Conservation (phyloP, 2,329 filamentous ascomycete genomes). For the Pseudogymnoascus sp. region DNA sequence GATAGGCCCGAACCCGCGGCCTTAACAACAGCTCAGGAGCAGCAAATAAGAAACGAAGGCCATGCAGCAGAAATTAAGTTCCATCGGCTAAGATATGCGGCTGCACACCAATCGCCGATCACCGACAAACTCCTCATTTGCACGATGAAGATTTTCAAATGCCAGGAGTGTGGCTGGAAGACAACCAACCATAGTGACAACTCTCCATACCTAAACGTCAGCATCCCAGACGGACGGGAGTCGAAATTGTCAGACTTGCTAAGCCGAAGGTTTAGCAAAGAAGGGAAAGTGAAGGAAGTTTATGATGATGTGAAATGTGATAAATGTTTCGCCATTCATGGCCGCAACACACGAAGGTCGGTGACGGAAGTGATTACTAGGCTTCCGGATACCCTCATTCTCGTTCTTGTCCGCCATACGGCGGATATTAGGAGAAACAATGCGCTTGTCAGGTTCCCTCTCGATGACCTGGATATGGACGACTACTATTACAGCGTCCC, state of each 20-base stretch:
- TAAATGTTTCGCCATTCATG: slow-evolving; percentile 13
- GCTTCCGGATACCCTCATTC: slow-evolving; percentile 31
- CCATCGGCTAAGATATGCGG: slow-evolving; percentile 3
- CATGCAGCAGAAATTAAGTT: background rate
- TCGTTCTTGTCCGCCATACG: slow-evolving; percentile 59
- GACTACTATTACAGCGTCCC: slow-evolving; percentile 39
- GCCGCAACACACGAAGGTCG: slow-evolving; percentile 17
- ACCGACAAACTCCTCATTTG: background rate
- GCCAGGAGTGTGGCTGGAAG: slow-evolving; percentile 38
- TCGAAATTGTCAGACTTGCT: background rate
- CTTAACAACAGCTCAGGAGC: slow-evolving; percentile 35
- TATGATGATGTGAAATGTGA: slow-evolving; percentile 33
- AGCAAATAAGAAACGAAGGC: slow-evolving; percentile 9
- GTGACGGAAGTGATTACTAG: slow-evolving; percentile 10
- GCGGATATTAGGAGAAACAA: slow-evolving; percentile 52
- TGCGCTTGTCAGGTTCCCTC: slow-evolving; percentile 66
- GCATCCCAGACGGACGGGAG: slow-evolving; percentile 5
- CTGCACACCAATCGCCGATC: background rate
- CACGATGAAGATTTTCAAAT: slow-evolving; percentile 2
- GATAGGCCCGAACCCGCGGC: slow-evolving; percentile 48
- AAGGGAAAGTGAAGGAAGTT: background rate
- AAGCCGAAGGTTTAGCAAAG: background rate
- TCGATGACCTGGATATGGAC: slow-evolving; percentile 58
- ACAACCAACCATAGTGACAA: slow-evolving; percentile 63
- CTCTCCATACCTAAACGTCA: slow-evolving; percentile 37